Evolutionary conservation across 305 asterid species (phyloP).

Genomic region (Fraxinus xanthoxyloides): DNA sequence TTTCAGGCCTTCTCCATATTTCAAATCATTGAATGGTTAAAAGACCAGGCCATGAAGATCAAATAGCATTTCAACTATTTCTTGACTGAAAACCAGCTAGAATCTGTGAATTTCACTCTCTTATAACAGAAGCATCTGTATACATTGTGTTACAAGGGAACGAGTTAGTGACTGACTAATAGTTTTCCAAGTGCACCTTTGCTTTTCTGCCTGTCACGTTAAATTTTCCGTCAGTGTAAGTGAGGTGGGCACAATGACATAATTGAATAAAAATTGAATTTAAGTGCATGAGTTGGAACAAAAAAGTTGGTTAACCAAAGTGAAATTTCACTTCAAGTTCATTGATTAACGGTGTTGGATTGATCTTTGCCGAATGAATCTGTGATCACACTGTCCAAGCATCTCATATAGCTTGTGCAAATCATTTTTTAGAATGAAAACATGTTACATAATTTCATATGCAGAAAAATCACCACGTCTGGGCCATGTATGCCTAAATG

Average conservation of each 20-base stretch:
- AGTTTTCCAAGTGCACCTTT: background rate
- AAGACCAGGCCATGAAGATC: background rate
- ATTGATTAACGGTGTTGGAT: background rate
- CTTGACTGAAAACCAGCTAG: background rate
- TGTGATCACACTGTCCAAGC: background rate
- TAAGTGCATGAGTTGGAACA: background rate
- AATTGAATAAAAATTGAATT: background rate
- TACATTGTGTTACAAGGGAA: background rate
- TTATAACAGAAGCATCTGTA: background rate
- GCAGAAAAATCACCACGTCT: background rate
- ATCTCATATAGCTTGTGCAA: background rate
- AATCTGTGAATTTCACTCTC: background rate
- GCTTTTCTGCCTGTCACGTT: background rate
- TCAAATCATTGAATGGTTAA: background rate
- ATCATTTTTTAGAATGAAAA: background rate
- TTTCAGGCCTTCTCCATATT: background rate
- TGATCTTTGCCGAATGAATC: background rate
- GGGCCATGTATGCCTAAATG: background rate
- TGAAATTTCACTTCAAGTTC: background rate
- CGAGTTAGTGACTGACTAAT: background rate
- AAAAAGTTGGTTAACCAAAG: background rate
- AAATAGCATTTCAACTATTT: background rate
- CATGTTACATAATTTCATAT: background rate
- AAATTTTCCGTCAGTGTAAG: background rate
- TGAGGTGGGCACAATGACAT: background rate